Evolutionary conservation across 2,329 filamentous ascomycete species (phyloP), one percentile per base, ranked within the genome.

Genomic region (Thelonectria olida): DNA sequence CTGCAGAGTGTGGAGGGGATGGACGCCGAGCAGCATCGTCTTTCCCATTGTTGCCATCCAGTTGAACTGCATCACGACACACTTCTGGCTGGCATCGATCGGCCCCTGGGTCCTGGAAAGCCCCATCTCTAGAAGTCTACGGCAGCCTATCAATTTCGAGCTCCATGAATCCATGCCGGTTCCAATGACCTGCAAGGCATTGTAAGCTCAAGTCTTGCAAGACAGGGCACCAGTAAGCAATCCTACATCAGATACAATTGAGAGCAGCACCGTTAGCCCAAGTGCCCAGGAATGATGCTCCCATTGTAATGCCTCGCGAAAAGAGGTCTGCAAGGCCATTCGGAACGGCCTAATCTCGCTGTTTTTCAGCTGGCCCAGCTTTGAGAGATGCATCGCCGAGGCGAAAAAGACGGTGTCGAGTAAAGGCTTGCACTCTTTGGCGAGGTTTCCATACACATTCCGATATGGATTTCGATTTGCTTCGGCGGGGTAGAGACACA

Each of bases 101-200:
- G 15, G 10, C 2, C 31, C 31, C 13, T 27, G 17, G 19, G 31
- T 17, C 12, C 19, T 49, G 19, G 23, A n/a, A 7, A 56, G 23
- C 7, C 27, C 54, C 9, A 13, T 39, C 31, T 49, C 22, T 19
- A 56, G 34, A 8, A 56, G 44, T 41, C 44, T 19, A 7, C 44
- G 44, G 22, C 54, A 56, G 7, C 54, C 44, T 8, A 56, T 22
- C 7, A 56, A 44, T 9, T 50, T 56, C 5, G 42, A 39, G n/a
- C 44, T 56, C 54, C 54, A 56, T 1, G 54, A 20, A 27, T 57
- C 54, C 10, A 57, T 13, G 13, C 54, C 54, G 4, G 54, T 57
- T 2, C 38, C 51, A 44, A 44, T 54, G 6, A 36, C 17, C 51
- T 54, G 39, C 6, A 5, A 13, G 23, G 13, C 23, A 13, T 19